Percentiles rank a stretch among this genome's conserved stretches.
Conservation (phyloP, 352 stramenopile species). For the Globisporangium echinulatum region DNA sequence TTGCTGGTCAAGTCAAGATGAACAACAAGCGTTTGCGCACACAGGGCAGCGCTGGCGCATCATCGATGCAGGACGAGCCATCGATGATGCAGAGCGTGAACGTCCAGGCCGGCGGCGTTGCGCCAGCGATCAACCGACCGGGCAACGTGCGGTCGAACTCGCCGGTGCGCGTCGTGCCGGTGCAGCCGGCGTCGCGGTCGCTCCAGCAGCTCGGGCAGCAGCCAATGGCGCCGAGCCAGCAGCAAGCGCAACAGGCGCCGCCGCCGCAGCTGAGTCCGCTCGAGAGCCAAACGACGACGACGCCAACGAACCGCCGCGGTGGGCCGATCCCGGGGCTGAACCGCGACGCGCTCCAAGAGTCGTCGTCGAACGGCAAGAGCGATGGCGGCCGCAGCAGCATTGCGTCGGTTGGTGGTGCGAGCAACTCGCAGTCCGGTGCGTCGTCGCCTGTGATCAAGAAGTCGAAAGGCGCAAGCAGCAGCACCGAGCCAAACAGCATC, state of each 20-base stretch:
- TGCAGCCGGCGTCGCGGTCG: constrained; percentile 64
- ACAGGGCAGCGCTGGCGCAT: constrained; percentile 22
- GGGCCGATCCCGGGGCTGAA: constrained; percentile 63
- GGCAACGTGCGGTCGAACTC: constrained; percentile 37
- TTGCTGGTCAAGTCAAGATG: constrained; percentile 25
- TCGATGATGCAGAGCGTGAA: constrained; percentile 51
- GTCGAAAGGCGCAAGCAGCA: constrained; percentile 51
- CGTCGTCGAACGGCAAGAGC: constrained; percentile 41
- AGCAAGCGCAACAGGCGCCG: constrained; percentile 22
- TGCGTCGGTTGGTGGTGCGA: constrained; percentile 17
- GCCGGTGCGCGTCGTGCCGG: constrained; percentile 56
- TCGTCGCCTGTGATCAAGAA: constrained; percentile 75
- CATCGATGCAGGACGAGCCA: constrained; percentile 39
- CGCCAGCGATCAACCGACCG: constrained; percentile 34
- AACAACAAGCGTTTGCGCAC: constrained; percentile 49
- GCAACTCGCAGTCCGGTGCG: constrained; percentile 19
- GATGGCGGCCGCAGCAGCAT: constrained; percentile 16
- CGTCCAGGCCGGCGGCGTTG: constrained; percentile 28
- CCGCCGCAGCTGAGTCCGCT: constrained; percentile 49
- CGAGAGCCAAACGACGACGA: constrained; percentile 38
- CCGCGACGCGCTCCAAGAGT: constrained; percentile 29
- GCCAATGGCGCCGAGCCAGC: constrained; percentile 27
- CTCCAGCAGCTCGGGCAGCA: constrained; percentile 60
- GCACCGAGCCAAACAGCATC: constrained; percentile 35
- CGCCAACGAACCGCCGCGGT: constrained; percentile 39